Evolutionary conservation across 169 alveolate genomes (phyloP).

Genomic region (Amoebophrya sp.): DNA sequence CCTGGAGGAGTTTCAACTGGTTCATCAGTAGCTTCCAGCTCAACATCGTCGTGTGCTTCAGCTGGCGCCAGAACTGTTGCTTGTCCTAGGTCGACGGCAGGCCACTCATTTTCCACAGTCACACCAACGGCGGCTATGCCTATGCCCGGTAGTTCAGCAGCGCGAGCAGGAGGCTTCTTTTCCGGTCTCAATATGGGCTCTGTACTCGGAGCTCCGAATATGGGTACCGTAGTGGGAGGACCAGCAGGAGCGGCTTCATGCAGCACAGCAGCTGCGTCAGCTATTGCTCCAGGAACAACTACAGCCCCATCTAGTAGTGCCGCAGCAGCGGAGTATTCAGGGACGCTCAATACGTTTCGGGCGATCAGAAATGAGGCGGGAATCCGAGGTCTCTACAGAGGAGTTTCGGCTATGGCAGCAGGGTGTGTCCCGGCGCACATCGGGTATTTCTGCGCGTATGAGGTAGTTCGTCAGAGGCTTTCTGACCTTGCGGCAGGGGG

Average conservation of each 20-base stretch:
- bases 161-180: no score
- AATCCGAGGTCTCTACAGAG: neutral
- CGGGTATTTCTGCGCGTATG: neutral
- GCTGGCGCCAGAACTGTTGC: no score
- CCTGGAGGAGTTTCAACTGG: no score
- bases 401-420: neutral
- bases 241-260: neutral
- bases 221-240: no score
- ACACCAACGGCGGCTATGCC: no score
- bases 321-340: neutral
- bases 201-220: no score
- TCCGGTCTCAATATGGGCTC: no score
- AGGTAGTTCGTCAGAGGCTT: neutral
- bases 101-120: no score
- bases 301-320: neutral
- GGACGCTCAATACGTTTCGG: neutral
- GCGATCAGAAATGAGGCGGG: neutral
- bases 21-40: no score
- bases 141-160: no score
- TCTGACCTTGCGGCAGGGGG: no score
- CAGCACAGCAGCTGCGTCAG: neutral
- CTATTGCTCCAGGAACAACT: neutral
- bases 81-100: no score
- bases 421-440: neutral
- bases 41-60: neutral